Evolutionary conservation across 164 flowering plant genomes (phyloP).

Genomic region (Vitis amurensis): DNA sequence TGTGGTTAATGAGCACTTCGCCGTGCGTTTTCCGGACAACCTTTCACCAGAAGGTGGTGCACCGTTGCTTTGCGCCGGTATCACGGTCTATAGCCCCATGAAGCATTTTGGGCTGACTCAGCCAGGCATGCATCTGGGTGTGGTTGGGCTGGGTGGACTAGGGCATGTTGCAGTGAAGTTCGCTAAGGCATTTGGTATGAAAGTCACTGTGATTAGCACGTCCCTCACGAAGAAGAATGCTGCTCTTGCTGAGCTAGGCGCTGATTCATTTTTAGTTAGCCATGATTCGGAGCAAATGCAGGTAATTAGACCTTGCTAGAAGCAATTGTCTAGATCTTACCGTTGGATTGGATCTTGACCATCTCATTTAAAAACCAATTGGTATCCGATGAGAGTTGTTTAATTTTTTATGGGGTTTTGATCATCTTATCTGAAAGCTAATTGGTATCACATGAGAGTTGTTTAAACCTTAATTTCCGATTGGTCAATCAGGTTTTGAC

Average conservation of each 20-base stretch:
- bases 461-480: too few relatives aligned
- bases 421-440: too few relatives aligned
- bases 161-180: conserved; percentile 15
- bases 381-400: too few relatives aligned
- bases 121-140: conserved; percentile 14
- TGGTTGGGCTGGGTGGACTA: conserved; percentile 14
- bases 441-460: too few relatives aligned
- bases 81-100: conserved; percentile 14
- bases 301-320: background rate
- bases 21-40: too few relatives aligned
- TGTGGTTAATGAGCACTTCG: too few relatives aligned
- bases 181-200: conserved; percentile 10
- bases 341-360: too few relatives aligned
- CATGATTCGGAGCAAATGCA: conserved; percentile 2
- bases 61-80: conserved; percentile 12
- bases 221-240: conserved; percentile 2
- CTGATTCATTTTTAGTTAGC: conserved; percentile 7
- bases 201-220: conserved; percentile 13
- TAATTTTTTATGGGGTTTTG: too few relatives aligned
- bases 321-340: too few relatives aligned
- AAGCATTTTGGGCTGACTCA: conserved; percentile 2
- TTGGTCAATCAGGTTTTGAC: too few relatives aligned
- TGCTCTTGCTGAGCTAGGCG: conserved; percentile 3
- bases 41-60: background rate
- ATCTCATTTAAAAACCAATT: too few relatives aligned